Conservation (phyloP, 2,329 filamentous ascomycete species). For the Corinectria fuckeliana region DNA sequence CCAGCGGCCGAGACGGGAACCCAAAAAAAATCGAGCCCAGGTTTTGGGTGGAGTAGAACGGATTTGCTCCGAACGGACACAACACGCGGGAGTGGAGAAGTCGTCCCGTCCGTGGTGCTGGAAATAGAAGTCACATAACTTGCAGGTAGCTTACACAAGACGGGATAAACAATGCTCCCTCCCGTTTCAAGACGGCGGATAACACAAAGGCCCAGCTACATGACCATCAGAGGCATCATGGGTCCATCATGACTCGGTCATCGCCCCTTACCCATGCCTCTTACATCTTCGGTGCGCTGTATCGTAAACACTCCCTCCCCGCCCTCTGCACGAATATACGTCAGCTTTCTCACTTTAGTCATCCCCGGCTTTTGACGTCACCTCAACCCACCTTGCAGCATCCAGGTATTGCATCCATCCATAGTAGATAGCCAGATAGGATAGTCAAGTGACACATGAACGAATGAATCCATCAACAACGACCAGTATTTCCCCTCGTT, state of each 20-base stretch:
- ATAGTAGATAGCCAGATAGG: not conserved
- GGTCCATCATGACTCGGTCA: not conserved
- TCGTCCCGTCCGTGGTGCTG: too few species aligned
- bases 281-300: not conserved
- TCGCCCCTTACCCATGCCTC: not conserved
- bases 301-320: not conserved
- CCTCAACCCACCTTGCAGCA: constrained; percentile 28
- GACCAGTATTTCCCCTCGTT: not conserved
- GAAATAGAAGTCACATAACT: not conserved
- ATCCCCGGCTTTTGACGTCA: constrained; percentile 37
- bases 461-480: not conserved
- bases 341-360: constrained; percentile 28
- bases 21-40: not conserved
- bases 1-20: constrained; percentile 5
- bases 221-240: not conserved
- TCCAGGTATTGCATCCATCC: not conserved
- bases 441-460: not conserved
- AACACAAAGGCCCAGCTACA: not conserved
- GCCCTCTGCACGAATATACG: constrained; percentile 5
- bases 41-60: not conserved
- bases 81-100: constrained; percentile 4
- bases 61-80: too few species aligned
- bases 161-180: not conserved
- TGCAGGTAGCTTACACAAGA: not conserved
- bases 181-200: not conserved